Evolutionary conservation across 1,284 basidiomycete genomes (phyloP).

Genomic region (Ustanciosporium gigantosporum): DNA sequence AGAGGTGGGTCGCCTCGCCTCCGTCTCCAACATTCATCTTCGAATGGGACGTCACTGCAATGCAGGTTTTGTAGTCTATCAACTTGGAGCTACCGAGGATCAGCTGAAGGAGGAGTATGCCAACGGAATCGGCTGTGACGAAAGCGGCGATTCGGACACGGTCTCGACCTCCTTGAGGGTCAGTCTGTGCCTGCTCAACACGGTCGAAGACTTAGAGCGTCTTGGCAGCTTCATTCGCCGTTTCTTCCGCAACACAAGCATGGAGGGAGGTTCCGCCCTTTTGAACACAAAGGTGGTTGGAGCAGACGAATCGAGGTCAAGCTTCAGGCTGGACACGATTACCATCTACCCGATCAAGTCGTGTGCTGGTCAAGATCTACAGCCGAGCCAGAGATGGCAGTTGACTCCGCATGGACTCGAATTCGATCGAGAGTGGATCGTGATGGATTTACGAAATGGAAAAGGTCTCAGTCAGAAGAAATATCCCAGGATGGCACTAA

Average conservation of each 20-base stretch:
- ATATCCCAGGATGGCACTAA: constrained; percentile 38
- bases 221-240: constrained; percentile 31
- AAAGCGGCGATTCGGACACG: constrained; percentile 7
- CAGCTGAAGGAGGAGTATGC: constrained; percentile 37
- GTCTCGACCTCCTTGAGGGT: constrained; percentile 26
- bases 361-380: constrained; percentile 33
- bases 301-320: neutral
- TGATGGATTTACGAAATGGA: constrained; percentile 33
- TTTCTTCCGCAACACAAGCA: too few species aligned
- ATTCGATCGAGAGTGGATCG: constrained; percentile 45
- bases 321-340: constrained; percentile 20
- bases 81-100: constrained; percentile 18
- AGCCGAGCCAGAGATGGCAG: constrained; percentile 14
- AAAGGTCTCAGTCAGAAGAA: constrained; percentile 44
- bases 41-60: constrained; percentile 51
- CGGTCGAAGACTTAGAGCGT: constrained; percentile 32
- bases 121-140: constrained; percentile 42
- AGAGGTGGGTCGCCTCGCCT: constrained; percentile 41
- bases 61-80: constrained; percentile 34
- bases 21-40: constrained; percentile 44
- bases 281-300: neutral
- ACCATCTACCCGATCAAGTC: constrained; percentile 48
- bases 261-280: constrained; percentile 3
- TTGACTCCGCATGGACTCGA: constrained; percentile 35
- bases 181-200: constrained; percentile 41